A percentile compares a stretch with the other conserved stretches of the same genome.
Evolutionary conservation across 1,284 basidiomycete genomes (phyloP).

Genomic region (Phenoliferia sp.): DNA sequence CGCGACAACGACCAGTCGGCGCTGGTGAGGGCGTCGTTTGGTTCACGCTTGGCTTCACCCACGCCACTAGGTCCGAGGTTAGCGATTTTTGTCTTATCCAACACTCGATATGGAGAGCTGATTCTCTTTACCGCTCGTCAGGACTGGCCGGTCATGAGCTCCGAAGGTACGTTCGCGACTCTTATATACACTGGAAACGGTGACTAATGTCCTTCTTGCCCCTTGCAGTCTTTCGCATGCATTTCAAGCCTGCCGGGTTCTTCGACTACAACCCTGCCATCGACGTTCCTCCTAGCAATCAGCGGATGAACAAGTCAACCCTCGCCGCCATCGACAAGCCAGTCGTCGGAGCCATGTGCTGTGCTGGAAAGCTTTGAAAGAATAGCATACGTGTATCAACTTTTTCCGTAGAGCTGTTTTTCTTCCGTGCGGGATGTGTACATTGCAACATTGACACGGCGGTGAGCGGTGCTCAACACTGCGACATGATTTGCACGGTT

Average conservation of each 20-base stretch:
- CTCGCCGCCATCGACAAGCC: not conserved
- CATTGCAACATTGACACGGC: no score
- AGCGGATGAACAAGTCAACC: conserved; percentile 1
- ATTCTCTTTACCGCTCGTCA: not conserved
- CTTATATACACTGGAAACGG: not conserved
- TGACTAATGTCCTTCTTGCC: not conserved
- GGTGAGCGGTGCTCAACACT: no score
- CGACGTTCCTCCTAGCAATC: not conserved
- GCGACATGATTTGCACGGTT: no score
- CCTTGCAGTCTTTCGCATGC: conserved; percentile 5
- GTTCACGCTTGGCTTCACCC: conserved; percentile 67
- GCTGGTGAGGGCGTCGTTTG: conserved; percentile 71
- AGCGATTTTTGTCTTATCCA: conserved; percentile 37
- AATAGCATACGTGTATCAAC: no score
- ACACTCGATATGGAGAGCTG: conserved; percentile 45
- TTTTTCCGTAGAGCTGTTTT: no score
- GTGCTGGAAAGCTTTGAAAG: not conserved
- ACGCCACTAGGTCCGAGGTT: conserved; percentile 79
- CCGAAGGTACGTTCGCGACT: not conserved
- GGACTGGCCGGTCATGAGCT: conserved; percentile 2
- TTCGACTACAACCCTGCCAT: conserved; percentile 1
- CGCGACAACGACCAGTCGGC: conserved; percentile 57
- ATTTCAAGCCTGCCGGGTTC: conserved; percentile 6
- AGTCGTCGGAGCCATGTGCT: not conserved
- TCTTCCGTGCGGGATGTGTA: no score